Conservation (phyloP, 257 asterid genomes). For the Galeopsis tetrahit region DNA sequence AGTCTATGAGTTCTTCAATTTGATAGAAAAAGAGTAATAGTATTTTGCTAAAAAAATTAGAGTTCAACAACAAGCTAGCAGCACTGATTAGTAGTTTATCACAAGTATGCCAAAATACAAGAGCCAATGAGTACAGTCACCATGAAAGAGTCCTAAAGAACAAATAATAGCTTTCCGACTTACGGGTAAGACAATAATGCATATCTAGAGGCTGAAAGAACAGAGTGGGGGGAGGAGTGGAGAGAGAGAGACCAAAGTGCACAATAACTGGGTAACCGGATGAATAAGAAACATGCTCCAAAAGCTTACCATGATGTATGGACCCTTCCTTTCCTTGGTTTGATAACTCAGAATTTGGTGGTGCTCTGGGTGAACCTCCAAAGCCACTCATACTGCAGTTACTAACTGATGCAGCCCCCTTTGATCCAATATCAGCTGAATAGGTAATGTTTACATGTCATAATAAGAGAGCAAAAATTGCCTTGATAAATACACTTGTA, state of each 20-base stretch:
- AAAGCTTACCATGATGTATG: conserved; percentile 55
- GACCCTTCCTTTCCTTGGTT: conserved; percentile 60
- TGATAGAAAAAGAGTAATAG: neutral
- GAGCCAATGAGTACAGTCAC: neutral
- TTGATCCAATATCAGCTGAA: conserved; percentile 83
- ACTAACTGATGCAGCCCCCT: conserved; percentile 52
- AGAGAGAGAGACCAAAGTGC: neutral
- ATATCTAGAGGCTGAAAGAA: neutral
- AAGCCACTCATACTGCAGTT: conserved; percentile 56
- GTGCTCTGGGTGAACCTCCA: conserved; percentile 53
- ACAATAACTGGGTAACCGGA: neutral
- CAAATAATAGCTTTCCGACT: neutral
- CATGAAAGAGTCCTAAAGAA: neutral
- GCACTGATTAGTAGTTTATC: neutral
- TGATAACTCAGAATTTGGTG: conserved; percentile 46
- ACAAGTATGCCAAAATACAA: conserved; percentile 5
- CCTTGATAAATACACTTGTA: conserved; percentile 20
- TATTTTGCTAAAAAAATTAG: too few relatives aligned
- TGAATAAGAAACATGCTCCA: conserved; percentile 24
- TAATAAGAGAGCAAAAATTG: conserved; percentile 42
- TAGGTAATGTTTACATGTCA: conserved; percentile 50
- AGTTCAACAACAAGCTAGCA: neutral
- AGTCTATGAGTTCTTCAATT: neutral
- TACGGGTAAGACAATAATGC: neutral
- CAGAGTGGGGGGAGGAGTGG: too few relatives aligned